Percentiles rank a stretch among this genome's conserved stretches.
Evolutionary conservation across 2,329 filamentous ascomycete species (phyloP).

Genomic region (Pestalotiopsis sp.): DNA sequence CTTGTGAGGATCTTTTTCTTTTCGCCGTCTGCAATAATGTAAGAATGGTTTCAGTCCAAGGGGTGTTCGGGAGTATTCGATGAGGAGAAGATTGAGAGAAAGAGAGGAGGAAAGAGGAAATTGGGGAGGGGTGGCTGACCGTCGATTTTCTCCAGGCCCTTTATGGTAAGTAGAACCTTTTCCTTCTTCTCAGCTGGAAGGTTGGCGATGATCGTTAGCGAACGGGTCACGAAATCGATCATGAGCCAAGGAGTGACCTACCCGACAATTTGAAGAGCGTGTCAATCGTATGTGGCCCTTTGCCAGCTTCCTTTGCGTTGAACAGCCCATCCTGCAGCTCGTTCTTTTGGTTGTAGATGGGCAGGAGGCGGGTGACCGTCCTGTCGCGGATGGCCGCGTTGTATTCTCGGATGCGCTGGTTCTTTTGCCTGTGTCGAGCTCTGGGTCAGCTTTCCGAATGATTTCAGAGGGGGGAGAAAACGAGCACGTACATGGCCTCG

Average conservation of each 20-base stretch:
- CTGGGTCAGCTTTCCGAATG: not conserved
- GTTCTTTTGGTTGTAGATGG: not conserved
- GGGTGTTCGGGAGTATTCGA: not conserved
- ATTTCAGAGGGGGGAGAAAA: too few relatives aligned
- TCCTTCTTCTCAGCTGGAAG: not conserved
- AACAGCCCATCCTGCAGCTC: not conserved
- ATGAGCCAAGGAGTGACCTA: not conserved
- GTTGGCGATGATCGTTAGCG: not conserved
- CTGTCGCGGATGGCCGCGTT: not conserved
- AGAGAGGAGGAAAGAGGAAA: too few relatives aligned
- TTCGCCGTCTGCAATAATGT: not conserved
- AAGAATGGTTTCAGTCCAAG: not conserved
- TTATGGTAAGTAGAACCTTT: not conserved
- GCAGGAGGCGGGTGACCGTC: not conserved
- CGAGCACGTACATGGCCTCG: not conserved
- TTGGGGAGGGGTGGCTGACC: not conserved
- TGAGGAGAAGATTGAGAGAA: too few relatives aligned
- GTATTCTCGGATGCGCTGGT: not conserved
- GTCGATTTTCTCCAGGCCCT: not conserved
- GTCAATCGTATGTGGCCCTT: not conserved
- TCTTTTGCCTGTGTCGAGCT: not conserved
- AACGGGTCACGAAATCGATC: too few relatives aligned
- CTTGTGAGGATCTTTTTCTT: not conserved
- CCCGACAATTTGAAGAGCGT: not conserved
- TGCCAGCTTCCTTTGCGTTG: not conserved